Conservation (phyloP, 73 alveolate genomes). For the Paramecium biaurelia region DNA sequence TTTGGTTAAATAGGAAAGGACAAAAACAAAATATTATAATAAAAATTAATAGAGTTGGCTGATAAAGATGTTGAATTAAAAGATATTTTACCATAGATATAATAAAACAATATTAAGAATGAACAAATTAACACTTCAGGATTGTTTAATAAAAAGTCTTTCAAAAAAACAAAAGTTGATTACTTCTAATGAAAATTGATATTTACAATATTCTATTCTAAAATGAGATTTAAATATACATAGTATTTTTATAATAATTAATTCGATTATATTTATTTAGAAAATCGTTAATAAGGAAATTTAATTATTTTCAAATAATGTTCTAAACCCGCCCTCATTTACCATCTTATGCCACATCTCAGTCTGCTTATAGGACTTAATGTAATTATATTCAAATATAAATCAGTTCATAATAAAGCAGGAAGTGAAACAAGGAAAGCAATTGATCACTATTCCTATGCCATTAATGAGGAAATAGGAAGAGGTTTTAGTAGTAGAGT, state of each 20-base stretch:
- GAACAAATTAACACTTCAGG: background rate
- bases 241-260: background rate
- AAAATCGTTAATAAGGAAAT: background rate
- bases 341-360: background rate
- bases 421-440: conserved; percentile 56
- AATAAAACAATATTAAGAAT: background rate
- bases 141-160: background rate
- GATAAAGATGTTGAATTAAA: background rate
- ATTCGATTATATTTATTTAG: background rate
- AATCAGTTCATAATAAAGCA: background rate
- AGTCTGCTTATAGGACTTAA: background rate
- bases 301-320: background rate
- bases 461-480: conserved; percentile 58
- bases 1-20: background rate
- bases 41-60: background rate
- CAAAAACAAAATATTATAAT: background rate
- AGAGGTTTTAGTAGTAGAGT: conserved; percentile 50
- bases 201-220: background rate
- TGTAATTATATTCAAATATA: background rate
- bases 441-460: conserved; percentile 56
- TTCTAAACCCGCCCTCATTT: background rate
- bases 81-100: background rate
- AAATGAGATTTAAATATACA: background rate
- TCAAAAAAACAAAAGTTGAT: background rate
- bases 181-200: background rate